These are phyloP conservation scores for Salvia sclarea DNA, from an alignment of 305 asterid genomes.

Conservation along the genomic window DNA sequence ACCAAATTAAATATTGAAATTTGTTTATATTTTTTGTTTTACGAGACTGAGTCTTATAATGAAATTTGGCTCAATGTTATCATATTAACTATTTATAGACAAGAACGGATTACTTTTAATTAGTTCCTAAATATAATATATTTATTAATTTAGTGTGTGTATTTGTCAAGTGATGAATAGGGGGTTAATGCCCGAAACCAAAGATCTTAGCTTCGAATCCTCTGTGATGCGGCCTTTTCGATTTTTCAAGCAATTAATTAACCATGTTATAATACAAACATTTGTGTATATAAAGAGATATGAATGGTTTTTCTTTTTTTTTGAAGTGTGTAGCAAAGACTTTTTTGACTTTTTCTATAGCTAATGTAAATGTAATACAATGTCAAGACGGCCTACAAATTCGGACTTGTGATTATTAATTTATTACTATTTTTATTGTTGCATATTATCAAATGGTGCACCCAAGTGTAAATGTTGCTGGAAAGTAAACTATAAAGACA, in stretches of 20 bases:
- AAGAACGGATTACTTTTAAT: too few relatives aligned
- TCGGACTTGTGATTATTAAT: background rate
- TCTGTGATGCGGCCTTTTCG: too few relatives aligned
- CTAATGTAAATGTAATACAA: background rate
- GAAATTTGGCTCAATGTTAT: background rate
- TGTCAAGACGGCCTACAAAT: constrained; percentile 7
- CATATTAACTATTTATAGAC: background rate
- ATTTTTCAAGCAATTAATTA: too few relatives aligned
- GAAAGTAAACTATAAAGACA: background rate
- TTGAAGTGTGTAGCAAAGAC: too few relatives aligned
- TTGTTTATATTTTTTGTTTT: background rate
- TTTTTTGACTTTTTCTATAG: background rate
- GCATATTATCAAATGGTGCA: background rate
- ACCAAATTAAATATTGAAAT: background rate
- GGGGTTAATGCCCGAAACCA: too few relatives aligned
- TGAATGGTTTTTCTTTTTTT: too few relatives aligned
- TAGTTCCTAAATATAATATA: too few relatives aligned
- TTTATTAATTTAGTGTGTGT: too few relatives aligned
- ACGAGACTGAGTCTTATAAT: background rate
- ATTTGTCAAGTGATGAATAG: too few relatives aligned
- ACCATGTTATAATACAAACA: too few relatives aligned
- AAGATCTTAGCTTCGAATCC: too few relatives aligned
- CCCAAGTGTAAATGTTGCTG: constrained; percentile 4
- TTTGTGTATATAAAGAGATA: too few relatives aligned
- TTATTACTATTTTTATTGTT: background rate